Conservation (phyloP, 2,329 filamentous ascomycete species). For the Ascochyta pisi region DNA sequence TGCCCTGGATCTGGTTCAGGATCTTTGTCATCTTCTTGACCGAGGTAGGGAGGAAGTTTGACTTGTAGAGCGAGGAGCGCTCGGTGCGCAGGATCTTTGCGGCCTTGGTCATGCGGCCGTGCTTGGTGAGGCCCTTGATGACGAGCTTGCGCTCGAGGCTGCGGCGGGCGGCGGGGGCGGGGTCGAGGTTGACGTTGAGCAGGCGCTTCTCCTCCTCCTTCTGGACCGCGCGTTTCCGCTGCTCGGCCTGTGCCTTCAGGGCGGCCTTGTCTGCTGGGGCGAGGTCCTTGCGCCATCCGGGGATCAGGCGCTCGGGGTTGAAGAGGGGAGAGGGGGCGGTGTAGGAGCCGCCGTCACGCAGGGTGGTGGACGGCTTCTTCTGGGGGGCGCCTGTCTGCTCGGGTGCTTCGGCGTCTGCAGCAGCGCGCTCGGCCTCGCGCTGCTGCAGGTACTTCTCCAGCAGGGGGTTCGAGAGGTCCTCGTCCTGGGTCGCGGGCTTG, state of each 20-base stretch:
- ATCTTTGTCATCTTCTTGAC: slow-evolving; percentile 91
- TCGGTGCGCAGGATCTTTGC: slow-evolving; percentile 73
- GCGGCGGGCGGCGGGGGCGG: slow-evolving; percentile 72
- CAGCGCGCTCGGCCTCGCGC: slow-evolving; percentile 17
- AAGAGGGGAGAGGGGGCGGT: slow-evolving; percentile 32
- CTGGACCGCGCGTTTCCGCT: slow-evolving; percentile 13
- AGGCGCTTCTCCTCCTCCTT: slow-evolving; percentile 58
- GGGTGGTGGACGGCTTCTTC: slow-evolving; percentile 3
- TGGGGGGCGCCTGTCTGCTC: background rate
- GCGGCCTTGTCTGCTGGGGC: slow-evolving; percentile 22
- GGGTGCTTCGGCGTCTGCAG: background rate
- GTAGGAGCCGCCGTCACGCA: slow-evolving; percentile 28
- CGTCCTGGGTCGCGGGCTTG: slow-evolving; percentile 11
- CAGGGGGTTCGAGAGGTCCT: slow-evolving; percentile 59
- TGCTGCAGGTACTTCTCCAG: slow-evolving; percentile 63
- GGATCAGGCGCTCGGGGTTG: slow-evolving; percentile 33
- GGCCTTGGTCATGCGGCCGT: slow-evolving; percentile 70
- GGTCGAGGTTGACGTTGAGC: slow-evolving; percentile 67
- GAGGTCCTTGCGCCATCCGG: slow-evolving; percentile 31
- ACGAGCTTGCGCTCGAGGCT: slow-evolving; percentile 86
- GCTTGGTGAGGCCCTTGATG: slow-evolving; percentile 73
- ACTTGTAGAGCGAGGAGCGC: slow-evolving; percentile 66
- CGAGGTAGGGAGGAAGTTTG: slow-evolving; percentile 78
- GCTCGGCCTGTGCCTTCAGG: slow-evolving; percentile 19
- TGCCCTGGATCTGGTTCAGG: slow-evolving; percentile 87